Percentiles rank a stretch among this genome's conserved stretches.
These are phyloP conservation scores for Pogostemon cablin DNA, from an alignment of 257 asterid species.

Conservation along the genomic window DNA sequence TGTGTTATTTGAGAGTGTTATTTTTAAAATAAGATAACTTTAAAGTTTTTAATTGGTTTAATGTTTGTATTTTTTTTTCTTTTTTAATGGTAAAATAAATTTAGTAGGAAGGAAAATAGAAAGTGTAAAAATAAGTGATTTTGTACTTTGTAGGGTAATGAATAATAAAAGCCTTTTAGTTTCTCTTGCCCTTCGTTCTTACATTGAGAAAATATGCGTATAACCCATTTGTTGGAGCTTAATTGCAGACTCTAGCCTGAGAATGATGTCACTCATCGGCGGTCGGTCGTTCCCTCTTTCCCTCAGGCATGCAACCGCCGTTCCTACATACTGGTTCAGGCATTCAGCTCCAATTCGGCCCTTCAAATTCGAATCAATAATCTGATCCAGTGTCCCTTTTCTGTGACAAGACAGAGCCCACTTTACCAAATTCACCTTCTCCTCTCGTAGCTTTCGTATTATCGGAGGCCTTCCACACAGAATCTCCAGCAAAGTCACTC, in stretches of 20 bases:
- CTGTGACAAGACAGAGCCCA: constrained; percentile 46
- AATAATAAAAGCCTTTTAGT: no score
- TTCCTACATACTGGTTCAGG: constrained; percentile 45
- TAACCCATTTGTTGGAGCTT: constrained; percentile 48
- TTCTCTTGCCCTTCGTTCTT: constrained; percentile 25
- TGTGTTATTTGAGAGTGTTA: no score
- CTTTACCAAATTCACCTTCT: constrained; percentile 46
- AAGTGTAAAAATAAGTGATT: no score
- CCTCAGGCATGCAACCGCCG: constrained; percentile 50
- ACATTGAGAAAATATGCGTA: no score
- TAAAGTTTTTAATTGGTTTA: no score
- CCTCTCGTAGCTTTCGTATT: constrained; percentile 28
- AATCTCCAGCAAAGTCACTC: constrained; percentile 59
- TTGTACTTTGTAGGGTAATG: no score
- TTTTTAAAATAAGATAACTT: no score
- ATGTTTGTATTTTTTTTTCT: no score
- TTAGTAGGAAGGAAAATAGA: no score
- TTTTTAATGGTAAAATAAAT: no score
- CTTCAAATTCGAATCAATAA: constrained; percentile 50
- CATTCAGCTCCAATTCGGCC: constrained; percentile 52
- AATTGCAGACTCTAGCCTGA: constrained; percentile 63
- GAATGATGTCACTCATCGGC: constrained; percentile 55
- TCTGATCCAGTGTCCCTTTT: constrained; percentile 45
- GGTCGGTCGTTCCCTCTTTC: constrained; percentile 48
- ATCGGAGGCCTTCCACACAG: constrained; percentile 49